Conservation (phyloP, 768 basidiomycete species). For the Hygrocybe punicea region DNA sequence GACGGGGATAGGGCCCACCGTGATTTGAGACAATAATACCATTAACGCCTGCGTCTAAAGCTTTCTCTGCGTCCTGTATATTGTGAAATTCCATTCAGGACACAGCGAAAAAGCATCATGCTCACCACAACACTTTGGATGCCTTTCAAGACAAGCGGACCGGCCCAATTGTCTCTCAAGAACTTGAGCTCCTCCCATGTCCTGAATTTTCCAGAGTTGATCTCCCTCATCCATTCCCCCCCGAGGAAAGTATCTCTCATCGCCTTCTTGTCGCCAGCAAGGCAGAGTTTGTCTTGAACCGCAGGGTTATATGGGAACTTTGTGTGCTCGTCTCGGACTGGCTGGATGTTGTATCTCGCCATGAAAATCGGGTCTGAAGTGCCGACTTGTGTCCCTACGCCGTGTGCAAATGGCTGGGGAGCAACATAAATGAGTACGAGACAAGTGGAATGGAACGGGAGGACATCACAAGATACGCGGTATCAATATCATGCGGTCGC, state of each 20-base stretch:
- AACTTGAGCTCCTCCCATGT: constrained; percentile 72
- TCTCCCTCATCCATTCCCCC: constrained; percentile 58
- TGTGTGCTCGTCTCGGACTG: constrained; percentile 39
- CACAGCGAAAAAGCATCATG: neutral
- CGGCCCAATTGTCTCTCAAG: constrained; percentile 71
- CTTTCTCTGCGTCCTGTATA: constrained; percentile 61
- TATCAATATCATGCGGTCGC: constrained; percentile 71
- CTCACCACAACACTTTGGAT: constrained; percentile 56
- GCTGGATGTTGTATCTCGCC: constrained; percentile 49
- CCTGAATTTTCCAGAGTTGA: constrained; percentile 58
- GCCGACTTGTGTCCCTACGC: constrained; percentile 64
- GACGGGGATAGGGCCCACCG: constrained; percentile 38
- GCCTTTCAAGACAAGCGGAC: constrained; percentile 73
- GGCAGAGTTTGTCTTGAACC: constrained; percentile 41
- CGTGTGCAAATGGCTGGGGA: constrained; percentile 45
- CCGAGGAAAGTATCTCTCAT: constrained; percentile 47
- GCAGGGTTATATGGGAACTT: constrained; percentile 59
- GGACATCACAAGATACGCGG: constrained; percentile 44
- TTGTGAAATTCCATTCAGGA: neutral
- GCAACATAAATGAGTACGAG: too few species aligned
- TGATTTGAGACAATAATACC: constrained; percentile 83
- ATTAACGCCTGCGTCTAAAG: constrained; percentile 59
- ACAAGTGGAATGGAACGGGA: constrained; percentile 31
- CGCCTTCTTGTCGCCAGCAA: constrained; percentile 47
- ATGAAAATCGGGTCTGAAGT: constrained; percentile 78